Conservation (phyloP, 805 yeast species). For the Tanozyma kutaoensis region DNA sequence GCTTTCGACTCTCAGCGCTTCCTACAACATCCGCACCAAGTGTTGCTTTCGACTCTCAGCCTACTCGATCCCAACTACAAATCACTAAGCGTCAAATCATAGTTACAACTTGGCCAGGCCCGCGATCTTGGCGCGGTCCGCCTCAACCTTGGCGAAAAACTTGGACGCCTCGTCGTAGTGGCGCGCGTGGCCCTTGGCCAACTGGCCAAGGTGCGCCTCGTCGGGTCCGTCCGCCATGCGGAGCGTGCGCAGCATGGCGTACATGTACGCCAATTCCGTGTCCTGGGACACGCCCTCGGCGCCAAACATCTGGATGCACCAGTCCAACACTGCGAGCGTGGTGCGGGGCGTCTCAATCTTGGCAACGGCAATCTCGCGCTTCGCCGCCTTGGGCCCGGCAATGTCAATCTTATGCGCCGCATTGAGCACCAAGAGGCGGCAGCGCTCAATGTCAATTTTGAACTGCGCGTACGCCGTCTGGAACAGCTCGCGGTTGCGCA, state of each 20-base stretch:
- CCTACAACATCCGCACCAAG: no score
- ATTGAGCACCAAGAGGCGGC: constrained; percentile 38
- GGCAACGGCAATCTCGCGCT: constrained; percentile 46
- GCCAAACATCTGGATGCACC: constrained; percentile 54
- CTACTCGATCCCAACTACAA: no score
- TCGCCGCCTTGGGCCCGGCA: constrained; percentile 39
- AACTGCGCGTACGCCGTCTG: constrained; percentile 35
- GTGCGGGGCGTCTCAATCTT: constrained; percentile 50
- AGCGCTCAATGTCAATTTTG: constrained; percentile 40
- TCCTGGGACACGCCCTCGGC: constrained; percentile 56
- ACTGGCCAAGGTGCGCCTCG: constrained; percentile 47
- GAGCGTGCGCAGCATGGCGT: constrained; percentile 38
- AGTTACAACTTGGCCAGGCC: no score
- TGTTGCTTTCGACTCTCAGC: no score
- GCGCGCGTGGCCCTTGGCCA: constrained; percentile 36
- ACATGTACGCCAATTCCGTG: constrained; percentile 41
- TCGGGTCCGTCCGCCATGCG: constrained; percentile 63
- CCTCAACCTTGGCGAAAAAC: constrained; percentile 11
- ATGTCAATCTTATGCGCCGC: constrained; percentile 51
- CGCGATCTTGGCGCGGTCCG: not conserved
- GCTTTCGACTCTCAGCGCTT: no score
- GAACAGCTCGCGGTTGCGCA: constrained; percentile 38
- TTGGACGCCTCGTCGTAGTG: constrained; percentile 20
- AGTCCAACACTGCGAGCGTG: constrained; percentile 37
- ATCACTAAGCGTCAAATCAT: no score